These are phyloP conservation scores for Magnaporthiopsis incrustans DNA, from an alignment of 2,329 filamentous ascomycete species.

Conservation along the genomic window DNA sequence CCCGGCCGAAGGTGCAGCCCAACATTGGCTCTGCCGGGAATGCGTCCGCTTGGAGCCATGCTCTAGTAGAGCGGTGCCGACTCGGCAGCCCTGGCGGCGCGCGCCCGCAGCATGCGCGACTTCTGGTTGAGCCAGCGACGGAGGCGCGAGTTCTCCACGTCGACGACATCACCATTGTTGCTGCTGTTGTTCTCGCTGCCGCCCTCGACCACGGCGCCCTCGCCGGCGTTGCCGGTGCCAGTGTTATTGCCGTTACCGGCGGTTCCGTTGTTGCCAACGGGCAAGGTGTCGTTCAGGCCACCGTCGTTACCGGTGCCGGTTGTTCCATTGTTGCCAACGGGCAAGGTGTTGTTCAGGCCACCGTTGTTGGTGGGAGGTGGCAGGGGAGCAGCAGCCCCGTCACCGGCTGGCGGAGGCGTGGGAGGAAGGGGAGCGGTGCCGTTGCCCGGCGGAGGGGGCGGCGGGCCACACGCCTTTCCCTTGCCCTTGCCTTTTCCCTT, in stretches of 20 bases:
- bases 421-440: not conserved
- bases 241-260: not conserved
- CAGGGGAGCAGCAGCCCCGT: not conserved
- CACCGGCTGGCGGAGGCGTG: not conserved
- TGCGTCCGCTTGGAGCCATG: too few relatives aligned
- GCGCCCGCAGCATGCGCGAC: too few relatives aligned
- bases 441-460: not conserved
- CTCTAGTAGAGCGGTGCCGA: not conserved
- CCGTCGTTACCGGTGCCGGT: too few relatives aligned
- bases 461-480: not conserved
- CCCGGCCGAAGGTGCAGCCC: not conserved
- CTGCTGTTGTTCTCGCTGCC: not conserved
- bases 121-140: not conserved
- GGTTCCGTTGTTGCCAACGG: not conserved
- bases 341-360: not conserved
- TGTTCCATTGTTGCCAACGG: not conserved
- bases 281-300: not conserved
- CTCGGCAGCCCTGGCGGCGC: not conserved
- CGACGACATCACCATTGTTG: not conserved
- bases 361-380: not conserved
- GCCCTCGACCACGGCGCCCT: not conserved
- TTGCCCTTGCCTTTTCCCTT: not conserved
- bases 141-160: not conserved
- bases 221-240: too few relatives aligned
- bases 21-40: not conserved